Base-by-base conservation (phyloP, 2,329 filamentous ascomycete genomes). In the Colletotrichum cuscutae region DNA sequence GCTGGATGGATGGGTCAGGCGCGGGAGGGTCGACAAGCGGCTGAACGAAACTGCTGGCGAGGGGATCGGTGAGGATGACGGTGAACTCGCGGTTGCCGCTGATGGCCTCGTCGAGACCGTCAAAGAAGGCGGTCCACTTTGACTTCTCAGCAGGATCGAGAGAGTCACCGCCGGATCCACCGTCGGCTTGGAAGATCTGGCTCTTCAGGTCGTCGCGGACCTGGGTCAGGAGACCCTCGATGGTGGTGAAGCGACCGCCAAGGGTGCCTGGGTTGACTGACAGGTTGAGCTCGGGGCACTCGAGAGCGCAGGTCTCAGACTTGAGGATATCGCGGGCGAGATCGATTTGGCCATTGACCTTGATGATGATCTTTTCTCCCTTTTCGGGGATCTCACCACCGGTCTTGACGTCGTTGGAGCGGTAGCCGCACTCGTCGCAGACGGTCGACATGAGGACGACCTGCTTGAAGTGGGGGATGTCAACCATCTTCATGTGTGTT, bases 401-500 rank as follows among this genome's bases (percentile, higher is more conserved):
- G 1, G 97, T 98, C 88, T 98, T 98, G 81, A 99, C 95, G 82
- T 99, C 97, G 83, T 97, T 98, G 77, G 93, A 97, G 75, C 95
- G 93, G 86, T 98, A 97, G 71, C 96, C 96, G 81, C 97, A 99
- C 82, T 93, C 89, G 32, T 96, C 92, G 84, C 97, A 99, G 32
- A 95, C 92, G 2, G 96, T 98, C 77, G 92, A 95, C 94, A 98
- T 98, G 78, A 99, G 88, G 53, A 98, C 92, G 3, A 99, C 97
- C 80, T 98, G 94, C 85, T 98, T 97, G 86, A 99, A 99, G 84
- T 98, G 93, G 1, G 97, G 97, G 75, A 99, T 98, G 79, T 97
- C 95, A 70, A 98, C 95, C 92, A 98, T 97, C 87, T 98, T 98
- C 95, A 98, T 98, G 83, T 98, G 95, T 11, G 97, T 97, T 4